Evolutionary conservation across 139 green algal species (phyloP).

Genomic region (Chlorella sp.): DNA sequence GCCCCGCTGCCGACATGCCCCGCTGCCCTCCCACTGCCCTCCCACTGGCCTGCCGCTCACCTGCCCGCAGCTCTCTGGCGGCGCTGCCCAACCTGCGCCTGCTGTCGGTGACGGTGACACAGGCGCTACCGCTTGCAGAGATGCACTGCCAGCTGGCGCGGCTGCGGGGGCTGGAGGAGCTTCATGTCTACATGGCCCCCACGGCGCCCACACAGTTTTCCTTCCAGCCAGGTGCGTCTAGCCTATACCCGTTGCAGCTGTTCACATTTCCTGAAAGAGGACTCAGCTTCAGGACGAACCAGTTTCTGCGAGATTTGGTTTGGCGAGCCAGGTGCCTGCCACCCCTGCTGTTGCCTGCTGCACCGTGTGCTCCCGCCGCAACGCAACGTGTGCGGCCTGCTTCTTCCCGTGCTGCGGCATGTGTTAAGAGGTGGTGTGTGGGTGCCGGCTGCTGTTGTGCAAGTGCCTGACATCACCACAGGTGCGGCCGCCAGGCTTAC

Average conservation of each 20-base stretch:
- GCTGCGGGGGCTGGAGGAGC: constrained; percentile 12
- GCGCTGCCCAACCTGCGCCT: constrained; percentile 18
- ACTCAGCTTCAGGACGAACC: no score
- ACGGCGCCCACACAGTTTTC: background rate
- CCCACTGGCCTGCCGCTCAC: background rate
- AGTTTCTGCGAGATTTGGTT: no score
- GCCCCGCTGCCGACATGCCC: background rate
- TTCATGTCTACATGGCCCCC: constrained; percentile 23
- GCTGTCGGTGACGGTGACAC: background rate
- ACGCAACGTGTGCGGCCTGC: background rate
- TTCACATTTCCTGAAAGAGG: no score
- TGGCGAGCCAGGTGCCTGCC: no score
- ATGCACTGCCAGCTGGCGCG: background rate
- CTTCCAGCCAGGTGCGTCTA: background rate
- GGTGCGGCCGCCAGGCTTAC: no score
- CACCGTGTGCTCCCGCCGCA: no score
- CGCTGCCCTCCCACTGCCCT: background rate
- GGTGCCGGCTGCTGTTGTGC: no score
- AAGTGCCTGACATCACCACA: no score
- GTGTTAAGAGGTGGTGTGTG: no score
- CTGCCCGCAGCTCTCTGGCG: background rate
- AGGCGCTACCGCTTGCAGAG: background rate
- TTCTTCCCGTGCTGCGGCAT: background rate
- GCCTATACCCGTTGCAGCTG: no score
- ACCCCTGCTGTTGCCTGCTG: no score